These are phyloP conservation scores for Melampsora larici-populina DNA, from an alignment of 1,284 basidiomycete species.

Conservation along the genomic window DNA sequence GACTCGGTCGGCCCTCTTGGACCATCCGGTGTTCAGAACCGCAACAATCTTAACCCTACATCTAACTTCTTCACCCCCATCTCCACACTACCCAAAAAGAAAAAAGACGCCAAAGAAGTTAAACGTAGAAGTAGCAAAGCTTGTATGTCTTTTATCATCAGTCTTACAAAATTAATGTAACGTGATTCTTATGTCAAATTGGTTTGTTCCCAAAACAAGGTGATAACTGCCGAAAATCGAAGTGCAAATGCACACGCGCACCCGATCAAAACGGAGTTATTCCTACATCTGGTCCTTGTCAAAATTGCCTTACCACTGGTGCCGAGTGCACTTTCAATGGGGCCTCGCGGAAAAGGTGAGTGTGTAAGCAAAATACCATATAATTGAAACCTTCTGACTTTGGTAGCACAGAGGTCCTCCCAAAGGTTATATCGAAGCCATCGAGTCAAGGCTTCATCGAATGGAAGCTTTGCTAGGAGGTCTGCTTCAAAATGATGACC, in stretches of 20 bases:
- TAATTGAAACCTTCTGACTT: too few species aligned
- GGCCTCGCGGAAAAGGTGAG: conserved; percentile 32
- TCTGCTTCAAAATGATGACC: conserved; percentile 66
- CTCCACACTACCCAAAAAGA: conserved; percentile 6
- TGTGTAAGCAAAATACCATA: neutral
- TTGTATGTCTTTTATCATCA: conserved; percentile 6
- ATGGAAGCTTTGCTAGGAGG: conserved; percentile 74
- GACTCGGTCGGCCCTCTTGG: neutral
- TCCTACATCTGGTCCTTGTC: conserved; percentile 29
- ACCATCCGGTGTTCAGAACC: neutral
- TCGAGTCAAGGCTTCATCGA: conserved; percentile 79
- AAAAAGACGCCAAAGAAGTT: conserved; percentile 19
- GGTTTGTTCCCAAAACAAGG: conserved; percentile 1
- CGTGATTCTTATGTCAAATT: neutral
- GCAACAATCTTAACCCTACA: neutral
- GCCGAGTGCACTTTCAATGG: conserved; percentile 36
- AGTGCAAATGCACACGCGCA: conserved; percentile 36
- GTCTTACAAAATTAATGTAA: neutral
- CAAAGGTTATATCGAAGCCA: conserved; percentile 84
- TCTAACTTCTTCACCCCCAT: conserved; percentile 7
- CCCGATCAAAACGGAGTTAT: conserved; percentile 22
- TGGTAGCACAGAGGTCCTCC: conserved; percentile 63
- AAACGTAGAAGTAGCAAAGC: conserved; percentile 30
- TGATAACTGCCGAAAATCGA: conserved; percentile 35
- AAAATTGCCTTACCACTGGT: conserved; percentile 23